phyloP scores from a whole-genome alignment of 768 basidiomycete genomes.

The Terana coerulea region DNA sequence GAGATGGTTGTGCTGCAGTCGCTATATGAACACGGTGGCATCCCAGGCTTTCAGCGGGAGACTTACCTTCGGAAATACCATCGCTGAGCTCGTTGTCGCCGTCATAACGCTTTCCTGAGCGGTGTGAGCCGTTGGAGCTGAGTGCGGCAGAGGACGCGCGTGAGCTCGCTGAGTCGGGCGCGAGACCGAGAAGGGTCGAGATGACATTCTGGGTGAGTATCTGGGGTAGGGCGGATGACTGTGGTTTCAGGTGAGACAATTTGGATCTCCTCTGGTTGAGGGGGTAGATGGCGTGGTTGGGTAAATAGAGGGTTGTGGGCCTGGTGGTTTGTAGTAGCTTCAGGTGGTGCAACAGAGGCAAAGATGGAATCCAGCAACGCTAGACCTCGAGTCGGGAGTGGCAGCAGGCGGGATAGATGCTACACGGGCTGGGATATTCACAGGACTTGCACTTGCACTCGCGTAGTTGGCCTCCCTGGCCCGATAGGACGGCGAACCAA shows the following conservation, averaged over 20 bases:
- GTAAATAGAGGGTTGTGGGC: background rate
- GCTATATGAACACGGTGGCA: no score
- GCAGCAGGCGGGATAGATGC: conserved; percentile 23
- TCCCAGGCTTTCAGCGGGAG: no score
- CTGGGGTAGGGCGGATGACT: conserved; percentile 51
- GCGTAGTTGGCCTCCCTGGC: background rate
- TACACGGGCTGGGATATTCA: conserved; percentile 11
- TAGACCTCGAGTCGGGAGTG: conserved; percentile 41
- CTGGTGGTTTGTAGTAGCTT: background rate
- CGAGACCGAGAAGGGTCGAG: conserved; percentile 56
- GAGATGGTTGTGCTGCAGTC: no score
- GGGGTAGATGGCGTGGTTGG: conserved; percentile 15
- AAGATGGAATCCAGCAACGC: conserved; percentile 68
- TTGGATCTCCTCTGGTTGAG: conserved; percentile 26
- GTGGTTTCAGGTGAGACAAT: conserved; percentile 59
- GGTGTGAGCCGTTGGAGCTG: conserved; percentile 23
- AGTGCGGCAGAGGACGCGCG: conserved; percentile 29
- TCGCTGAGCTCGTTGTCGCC: conserved; percentile 34
- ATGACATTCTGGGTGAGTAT: conserved; percentile 72
- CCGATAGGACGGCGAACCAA: conserved; percentile 10
- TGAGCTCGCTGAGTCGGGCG: conserved; percentile 24
- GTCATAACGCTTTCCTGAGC: conserved; percentile 27
- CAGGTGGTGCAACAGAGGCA: conserved; percentile 50
- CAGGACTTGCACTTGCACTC: background rate
- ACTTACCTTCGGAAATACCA: conserved; percentile 17